Conservation (phyloP, 768 basidiomycete genomes). For the Saitozyma podzolica region DNA sequence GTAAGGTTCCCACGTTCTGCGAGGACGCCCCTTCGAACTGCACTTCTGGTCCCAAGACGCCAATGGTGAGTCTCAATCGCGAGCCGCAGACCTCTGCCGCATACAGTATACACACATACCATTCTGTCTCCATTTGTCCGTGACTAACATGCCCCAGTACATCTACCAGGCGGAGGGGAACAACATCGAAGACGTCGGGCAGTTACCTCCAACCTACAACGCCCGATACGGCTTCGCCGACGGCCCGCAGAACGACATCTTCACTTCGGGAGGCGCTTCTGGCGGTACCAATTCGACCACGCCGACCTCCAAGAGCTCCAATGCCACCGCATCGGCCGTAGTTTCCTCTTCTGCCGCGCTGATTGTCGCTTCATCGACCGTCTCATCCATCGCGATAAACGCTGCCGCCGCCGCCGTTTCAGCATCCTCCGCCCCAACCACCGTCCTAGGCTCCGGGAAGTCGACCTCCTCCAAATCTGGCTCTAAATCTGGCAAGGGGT, state of each 20-base stretch:
- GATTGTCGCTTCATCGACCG: too few species aligned
- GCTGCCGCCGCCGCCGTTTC: not conserved
- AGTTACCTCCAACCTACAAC: conserved; percentile 57
- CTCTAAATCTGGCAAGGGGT: not conserved
- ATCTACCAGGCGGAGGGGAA: conserved; percentile 54
- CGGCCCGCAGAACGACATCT: conserved; percentile 73
- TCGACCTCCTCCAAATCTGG: not conserved
- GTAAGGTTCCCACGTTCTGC: conserved; percentile 24
- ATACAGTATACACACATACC: not conserved
- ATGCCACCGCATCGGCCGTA: not conserved
- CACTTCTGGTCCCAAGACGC: conserved; percentile 29
- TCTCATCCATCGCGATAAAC: too few species aligned
- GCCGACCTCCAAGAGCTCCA: not conserved
- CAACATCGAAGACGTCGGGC: conserved; percentile 16
- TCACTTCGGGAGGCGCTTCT: conserved; percentile 43
- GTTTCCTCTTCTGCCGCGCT: not conserved
- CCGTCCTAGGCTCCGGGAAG: not conserved
- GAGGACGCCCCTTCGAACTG: conserved; percentile 18
- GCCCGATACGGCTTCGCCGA: conserved; percentile 70
- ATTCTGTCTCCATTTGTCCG: not conserved
- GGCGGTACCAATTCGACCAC: not conserved
- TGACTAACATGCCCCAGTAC: not conserved
- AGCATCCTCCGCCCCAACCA: not conserved
- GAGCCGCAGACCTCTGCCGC: not conserved
- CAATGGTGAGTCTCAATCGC: conserved; percentile 54